phyloP scores from a whole-genome alignment of 129 eudicot genomes.

The Artemisia argyi region DNA sequence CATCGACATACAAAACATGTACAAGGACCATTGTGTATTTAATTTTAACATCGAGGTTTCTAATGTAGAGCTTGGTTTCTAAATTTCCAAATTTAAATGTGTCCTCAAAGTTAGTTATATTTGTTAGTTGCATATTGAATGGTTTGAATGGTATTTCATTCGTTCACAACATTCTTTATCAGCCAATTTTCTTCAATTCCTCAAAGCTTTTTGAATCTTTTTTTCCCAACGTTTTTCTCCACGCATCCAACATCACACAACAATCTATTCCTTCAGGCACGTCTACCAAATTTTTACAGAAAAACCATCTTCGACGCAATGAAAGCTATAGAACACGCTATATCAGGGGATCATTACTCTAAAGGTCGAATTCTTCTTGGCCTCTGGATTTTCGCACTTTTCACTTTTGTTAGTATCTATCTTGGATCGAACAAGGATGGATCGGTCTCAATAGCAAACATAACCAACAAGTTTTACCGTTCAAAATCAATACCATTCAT shows the following conservation, averaged over 20 bases:
- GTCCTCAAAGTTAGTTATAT: conserved; percentile 28
- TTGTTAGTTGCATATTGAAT: conserved; percentile 25
- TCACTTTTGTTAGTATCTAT: conserved; percentile 23
- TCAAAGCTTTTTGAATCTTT: conserved; percentile 10
- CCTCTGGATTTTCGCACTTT: conserved; percentile 33
- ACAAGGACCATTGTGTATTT: conserved; percentile 17
- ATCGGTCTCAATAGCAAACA: conserved; percentile 21
- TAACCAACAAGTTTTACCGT: conserved; percentile 32
- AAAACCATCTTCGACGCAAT: conserved; percentile 16
- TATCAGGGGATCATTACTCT: conserved; percentile 23
- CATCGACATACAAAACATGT: background rate
- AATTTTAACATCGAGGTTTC: background rate
- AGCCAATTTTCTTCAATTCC: conserved; percentile 24
- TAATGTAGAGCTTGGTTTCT: conserved; percentile 4
- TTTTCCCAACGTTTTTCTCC: conserved; percentile 14
- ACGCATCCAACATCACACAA: conserved; percentile 21
- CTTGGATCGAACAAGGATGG: conserved; percentile 38
- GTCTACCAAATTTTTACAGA: conserved; percentile 1
- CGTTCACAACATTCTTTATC: conserved; percentile 24
- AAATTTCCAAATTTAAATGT: background rate
- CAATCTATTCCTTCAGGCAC: background rate
- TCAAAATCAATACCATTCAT: conserved; percentile 10
- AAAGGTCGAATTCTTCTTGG: conserved; percentile 32
- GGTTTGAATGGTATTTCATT: conserved; percentile 21
- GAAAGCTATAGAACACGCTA: conserved; percentile 24